These are phyloP conservation scores for Cercophora sp. DNA, from an alignment of 495 filamentous ascomycete species.

Conservation along the genomic window DNA sequence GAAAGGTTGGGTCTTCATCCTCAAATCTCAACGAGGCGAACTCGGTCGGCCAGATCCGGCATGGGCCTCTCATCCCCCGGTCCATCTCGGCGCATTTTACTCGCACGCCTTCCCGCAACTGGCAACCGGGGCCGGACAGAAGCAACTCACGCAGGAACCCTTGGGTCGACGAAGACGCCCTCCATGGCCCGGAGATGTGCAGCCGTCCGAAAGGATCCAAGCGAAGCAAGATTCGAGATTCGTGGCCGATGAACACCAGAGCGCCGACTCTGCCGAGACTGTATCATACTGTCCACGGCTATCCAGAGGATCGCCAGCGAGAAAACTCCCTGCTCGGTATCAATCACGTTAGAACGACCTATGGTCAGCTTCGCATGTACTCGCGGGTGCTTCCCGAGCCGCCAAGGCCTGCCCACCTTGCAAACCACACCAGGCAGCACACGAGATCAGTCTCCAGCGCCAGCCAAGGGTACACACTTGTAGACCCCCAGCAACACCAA, in stretches of 20 bases:
- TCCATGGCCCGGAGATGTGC: conserved; percentile 37
- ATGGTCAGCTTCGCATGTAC: conserved; percentile 15
- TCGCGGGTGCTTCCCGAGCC: conserved; percentile 15
- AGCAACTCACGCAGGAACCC: conserved; percentile 19
- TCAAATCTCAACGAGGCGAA: no score
- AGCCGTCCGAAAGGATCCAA: conserved; percentile 11
- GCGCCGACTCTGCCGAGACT: conserved; percentile 20
- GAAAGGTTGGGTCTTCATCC: no score
- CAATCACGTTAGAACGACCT: conserved; percentile 5
- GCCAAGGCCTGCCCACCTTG: conserved; percentile 17
- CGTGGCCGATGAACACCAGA: conserved; percentile 20
- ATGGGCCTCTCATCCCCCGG: no score
- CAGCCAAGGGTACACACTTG: no score
- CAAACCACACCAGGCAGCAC: neutral
- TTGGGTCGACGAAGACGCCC: conserved; percentile 41
- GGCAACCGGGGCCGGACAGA: neutral
- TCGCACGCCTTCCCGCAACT: neutral
- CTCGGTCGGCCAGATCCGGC: no score
- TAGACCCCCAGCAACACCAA: no score
- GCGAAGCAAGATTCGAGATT: conserved; percentile 19
- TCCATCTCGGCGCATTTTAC: neutral
- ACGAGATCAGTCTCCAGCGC: neutral
- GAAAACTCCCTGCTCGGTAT: conserved; percentile 3
- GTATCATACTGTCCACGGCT: conserved; percentile 16
- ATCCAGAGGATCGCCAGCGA: conserved; percentile 4